These are phyloP conservation scores for Ophiocordyceps unilateralis DNA, from an alignment of 2,329 filamentous ascomycete species.

Conservation along the genomic window DNA sequence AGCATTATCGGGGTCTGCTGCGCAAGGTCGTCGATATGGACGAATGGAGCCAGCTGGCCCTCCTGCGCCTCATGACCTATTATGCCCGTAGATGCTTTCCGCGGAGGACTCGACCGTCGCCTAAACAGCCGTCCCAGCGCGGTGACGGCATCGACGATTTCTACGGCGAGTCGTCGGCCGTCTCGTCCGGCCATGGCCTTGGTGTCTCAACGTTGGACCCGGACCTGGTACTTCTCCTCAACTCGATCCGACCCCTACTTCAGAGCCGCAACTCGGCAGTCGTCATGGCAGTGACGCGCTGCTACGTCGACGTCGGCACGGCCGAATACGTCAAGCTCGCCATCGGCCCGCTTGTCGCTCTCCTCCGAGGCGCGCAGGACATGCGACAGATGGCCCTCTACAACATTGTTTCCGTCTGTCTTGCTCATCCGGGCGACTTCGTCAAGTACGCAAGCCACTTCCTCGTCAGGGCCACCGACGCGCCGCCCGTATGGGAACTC, in stretches of 20 bases:
- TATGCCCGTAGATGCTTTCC: slow-evolving; percentile 87
- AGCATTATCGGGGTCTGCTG: slow-evolving; percentile 70
- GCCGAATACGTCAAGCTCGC: slow-evolving; percentile 56
- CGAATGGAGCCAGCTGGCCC: slow-evolving; percentile 88
- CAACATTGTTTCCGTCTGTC: slow-evolving; percentile 87
- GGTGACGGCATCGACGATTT: slow-evolving; percentile 47
- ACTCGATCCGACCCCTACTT: slow-evolving; percentile 64
- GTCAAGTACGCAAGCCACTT: slow-evolving; percentile 82
- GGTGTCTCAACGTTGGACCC: slow-evolving; percentile 45
- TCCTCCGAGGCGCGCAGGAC: slow-evolving; percentile 70
- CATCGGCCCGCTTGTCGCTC: slow-evolving; percentile 69
- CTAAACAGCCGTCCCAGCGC: slow-evolving; percentile 9
- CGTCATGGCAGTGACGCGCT: slow-evolving; percentile 70
- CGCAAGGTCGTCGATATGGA: slow-evolving; percentile 97
- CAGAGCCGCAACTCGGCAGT: slow-evolving; percentile 90
- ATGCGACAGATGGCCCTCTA: slow-evolving; percentile 81
- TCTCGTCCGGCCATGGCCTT: slow-evolving; percentile 17
- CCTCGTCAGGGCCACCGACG: slow-evolving; percentile 63
- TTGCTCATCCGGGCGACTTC: slow-evolving; percentile 62
- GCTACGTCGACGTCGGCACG: slow-evolving; percentile 73
- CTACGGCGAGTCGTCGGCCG: slow-evolving; percentile 50
- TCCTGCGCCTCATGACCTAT: slow-evolving; percentile 61
- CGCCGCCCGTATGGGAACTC: slow-evolving; percentile 68
- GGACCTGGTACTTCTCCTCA: slow-evolving; percentile 68
- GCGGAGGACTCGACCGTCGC: slow-evolving; percentile 32